Conservation (phyloP, 495 filamentous ascomycete species). For the Friedmanniomyces simplex region DNA sequence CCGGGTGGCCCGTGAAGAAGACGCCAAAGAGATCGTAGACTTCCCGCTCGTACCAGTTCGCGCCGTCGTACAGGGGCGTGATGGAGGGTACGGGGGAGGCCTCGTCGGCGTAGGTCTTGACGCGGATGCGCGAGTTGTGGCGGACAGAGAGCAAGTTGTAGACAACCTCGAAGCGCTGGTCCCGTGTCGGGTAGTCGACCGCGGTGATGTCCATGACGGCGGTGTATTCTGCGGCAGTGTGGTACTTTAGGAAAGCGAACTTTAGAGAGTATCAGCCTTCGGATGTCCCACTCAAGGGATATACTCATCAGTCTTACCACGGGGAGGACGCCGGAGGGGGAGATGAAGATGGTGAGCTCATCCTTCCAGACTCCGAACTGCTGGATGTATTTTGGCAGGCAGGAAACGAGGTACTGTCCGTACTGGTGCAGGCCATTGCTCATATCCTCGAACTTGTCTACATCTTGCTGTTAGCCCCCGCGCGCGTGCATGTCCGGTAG, state of each 20-base stretch:
- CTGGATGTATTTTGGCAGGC: conserved; percentile 94
- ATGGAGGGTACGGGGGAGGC: conserved; percentile 87
- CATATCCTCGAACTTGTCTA: conserved; percentile 78
- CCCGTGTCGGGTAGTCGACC: conserved; percentile 89
- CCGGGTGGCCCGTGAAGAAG: conserved; percentile 90
- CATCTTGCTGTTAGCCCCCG: not conserved
- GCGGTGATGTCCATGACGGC: conserved; percentile 83
- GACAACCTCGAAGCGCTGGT: conserved; percentile 93
- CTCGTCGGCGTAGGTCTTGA: conserved; percentile 99
- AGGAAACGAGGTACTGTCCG: conserved; percentile 92
- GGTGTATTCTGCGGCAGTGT: conserved; percentile 94
- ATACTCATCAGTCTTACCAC: no score
- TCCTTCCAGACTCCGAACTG: conserved; percentile 67
- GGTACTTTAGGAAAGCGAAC: conserved; percentile 95
- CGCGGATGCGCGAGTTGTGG: conserved; percentile 89
- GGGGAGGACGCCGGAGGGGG: conserved; percentile 76
- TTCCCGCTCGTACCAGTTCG: conserved; percentile 98
- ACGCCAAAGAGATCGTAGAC: conserved; percentile 97
- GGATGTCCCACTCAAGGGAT: no score
- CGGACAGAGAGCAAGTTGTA: conserved; percentile 95
- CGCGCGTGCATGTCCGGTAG: no score
- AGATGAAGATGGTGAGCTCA: conserved; percentile 87
- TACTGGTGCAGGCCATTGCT: conserved; percentile 80
- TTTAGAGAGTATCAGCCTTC: no score
- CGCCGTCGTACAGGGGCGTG: conserved; percentile 77